phyloP scores from a whole-genome alignment of 192 early-diverging fungal genomes.

The Backusella circina region DNA sequence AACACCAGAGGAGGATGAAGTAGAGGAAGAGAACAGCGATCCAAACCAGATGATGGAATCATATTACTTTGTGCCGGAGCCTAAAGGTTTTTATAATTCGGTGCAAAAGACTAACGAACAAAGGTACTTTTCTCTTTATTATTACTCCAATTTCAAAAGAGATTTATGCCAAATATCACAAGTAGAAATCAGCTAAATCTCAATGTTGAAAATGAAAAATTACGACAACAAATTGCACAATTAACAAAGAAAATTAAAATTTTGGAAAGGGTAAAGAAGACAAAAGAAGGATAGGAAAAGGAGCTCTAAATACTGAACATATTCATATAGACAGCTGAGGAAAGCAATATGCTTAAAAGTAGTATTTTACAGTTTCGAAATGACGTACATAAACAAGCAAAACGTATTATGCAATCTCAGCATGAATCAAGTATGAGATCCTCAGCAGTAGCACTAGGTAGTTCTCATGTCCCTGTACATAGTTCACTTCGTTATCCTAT shows the following conservation, averaged over 20 bases:
- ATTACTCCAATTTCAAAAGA: neutral
- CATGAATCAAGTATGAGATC: conserved; percentile 37
- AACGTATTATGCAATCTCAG: conserved; percentile 43
- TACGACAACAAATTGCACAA: conserved; percentile 41
- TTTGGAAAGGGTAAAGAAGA: conserved; percentile 50
- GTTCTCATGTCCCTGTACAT: neutral
- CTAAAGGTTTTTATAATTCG: conserved; percentile 4
- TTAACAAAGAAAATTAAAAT: conserved; percentile 49
- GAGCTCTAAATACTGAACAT: neutral
- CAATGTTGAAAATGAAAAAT: conserved; percentile 13
- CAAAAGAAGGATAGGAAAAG: neutral
- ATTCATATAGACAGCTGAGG: conserved; percentile 53
- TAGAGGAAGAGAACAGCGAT: neutral
- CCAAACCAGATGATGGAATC: conserved; percentile 49
- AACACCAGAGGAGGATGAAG: neutral
- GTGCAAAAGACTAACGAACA: neutral
- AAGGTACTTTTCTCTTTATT: neutral
- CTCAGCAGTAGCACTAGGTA: neutral
- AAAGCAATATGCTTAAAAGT: conserved; percentile 59
- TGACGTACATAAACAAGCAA: conserved; percentile 57
- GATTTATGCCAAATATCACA: neutral
- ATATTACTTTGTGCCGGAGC: conserved; percentile 45
- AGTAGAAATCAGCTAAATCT: neutral
- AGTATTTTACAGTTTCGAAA: conserved; percentile 70
- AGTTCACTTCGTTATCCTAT: neutral